Percentiles rank a stretch among this genome's conserved stretches.
phyloP scores from a whole-genome alignment of 2,329 filamentous ascomycete species.

The Xenoacremonium recifei region DNA sequence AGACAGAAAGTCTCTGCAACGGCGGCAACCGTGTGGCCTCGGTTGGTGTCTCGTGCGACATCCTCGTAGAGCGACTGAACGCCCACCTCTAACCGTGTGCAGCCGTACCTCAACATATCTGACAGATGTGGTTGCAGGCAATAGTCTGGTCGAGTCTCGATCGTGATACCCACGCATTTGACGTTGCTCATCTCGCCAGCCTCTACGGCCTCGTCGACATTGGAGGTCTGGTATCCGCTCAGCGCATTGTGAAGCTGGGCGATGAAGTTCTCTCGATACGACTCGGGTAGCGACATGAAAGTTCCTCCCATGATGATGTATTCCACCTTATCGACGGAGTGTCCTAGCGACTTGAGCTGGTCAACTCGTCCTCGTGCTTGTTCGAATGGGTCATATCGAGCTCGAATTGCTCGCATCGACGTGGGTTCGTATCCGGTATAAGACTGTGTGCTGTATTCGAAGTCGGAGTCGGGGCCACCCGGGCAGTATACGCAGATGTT shows the following conservation, averaged over 20 bases:
- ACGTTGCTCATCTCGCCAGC: constrained; percentile 95
- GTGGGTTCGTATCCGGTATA: constrained; percentile 99
- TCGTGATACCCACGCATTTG: constrained; percentile 98
- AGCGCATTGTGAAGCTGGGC: constrained; percentile 95
- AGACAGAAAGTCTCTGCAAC: constrained; percentile 96
- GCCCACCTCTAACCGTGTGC: constrained; percentile 89
- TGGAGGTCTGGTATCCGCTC: constrained; percentile 89
- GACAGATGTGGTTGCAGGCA: constrained; percentile 93
- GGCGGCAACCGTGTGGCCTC: constrained; percentile 91
- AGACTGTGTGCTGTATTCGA: constrained; percentile 98
- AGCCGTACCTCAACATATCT: constrained; percentile 96
- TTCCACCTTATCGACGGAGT: constrained; percentile 98
- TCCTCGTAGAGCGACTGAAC: constrained; percentile 98
- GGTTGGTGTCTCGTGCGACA: constrained; percentile 95
- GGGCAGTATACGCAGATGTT: constrained; percentile 99
- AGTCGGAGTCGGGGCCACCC: constrained; percentile 95
- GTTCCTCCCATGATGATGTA: constrained; percentile 99
- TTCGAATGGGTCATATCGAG: constrained; percentile 96
- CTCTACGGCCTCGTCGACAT: constrained; percentile 92
- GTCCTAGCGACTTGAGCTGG: constrained; percentile 91
- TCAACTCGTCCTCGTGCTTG: constrained; percentile 94
- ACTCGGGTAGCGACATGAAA: constrained; percentile 92
- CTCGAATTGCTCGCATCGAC: constrained; percentile 96
- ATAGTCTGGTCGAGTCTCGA: constrained; percentile 96
- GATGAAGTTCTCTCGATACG: constrained; percentile 91